These are phyloP conservation scores for Neurospora sp. DNA, from an alignment of 2,329 filamentous ascomycete species.

Conservation along the genomic window DNA sequence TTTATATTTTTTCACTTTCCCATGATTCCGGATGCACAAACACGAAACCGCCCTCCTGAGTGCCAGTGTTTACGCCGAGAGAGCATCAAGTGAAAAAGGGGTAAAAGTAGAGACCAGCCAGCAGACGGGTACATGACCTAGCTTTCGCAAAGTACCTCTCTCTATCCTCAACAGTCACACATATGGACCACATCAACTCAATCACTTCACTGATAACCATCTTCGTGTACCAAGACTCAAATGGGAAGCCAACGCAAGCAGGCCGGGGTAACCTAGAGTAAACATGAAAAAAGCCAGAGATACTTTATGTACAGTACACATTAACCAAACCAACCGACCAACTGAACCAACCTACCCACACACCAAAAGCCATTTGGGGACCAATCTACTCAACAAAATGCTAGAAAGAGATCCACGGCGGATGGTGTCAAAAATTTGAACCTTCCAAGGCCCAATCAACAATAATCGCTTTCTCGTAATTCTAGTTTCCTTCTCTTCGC, in stretches of 20 bases:
- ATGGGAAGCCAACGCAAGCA: not conserved
- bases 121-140: not conserved
- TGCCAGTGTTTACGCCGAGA: not conserved
- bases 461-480: slow-evolving; percentile 2
- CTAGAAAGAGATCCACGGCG: not conserved
- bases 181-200: not conserved
- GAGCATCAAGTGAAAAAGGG: not conserved
- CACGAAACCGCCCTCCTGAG: not conserved
- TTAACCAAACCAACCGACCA: not conserved
- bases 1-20: not conserved
- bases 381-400: not conserved
- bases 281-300: not conserved
- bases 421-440: not conserved
- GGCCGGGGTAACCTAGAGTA: not conserved
- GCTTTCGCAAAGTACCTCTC: not conserved
- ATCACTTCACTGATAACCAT: not conserved
- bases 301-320: slow-evolving; percentile 3
- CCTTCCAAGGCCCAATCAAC: not conserved
- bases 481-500: not conserved
- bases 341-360: not conserved
- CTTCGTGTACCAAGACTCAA: not conserved
- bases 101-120: not conserved
- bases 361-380: not conserved
- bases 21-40: not conserved
- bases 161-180: not conserved